These are phyloP conservation scores for Penicillium hesseltinei DNA, from an alignment of 2,329 filamentous ascomycete genomes.

Conservation along the genomic window DNA sequence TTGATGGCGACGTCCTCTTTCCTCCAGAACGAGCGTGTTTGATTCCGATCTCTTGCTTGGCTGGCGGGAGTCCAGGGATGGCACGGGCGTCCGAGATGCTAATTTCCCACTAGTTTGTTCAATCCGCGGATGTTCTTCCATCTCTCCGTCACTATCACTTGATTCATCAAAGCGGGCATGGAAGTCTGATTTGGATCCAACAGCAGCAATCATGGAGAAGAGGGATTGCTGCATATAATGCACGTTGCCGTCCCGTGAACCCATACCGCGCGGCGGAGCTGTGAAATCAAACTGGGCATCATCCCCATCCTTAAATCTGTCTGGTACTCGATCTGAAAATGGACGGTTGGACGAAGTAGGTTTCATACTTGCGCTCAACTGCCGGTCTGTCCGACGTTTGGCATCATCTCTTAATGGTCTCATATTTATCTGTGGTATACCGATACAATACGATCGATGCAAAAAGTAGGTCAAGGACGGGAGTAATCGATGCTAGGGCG, in stretches of 20 bases:
- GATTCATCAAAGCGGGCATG: conserved; percentile 78
- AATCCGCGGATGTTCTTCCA: conserved; percentile 29
- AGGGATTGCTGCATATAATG: conserved; percentile 89
- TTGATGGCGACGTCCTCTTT: conserved; percentile 51
- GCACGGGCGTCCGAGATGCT: conserved; percentile 5
- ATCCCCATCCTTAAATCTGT: conserved; percentile 57
- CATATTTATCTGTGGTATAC: conserved; percentile 25
- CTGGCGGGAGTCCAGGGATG: conserved; percentile 2
- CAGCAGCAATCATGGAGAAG: conserved; percentile 87
- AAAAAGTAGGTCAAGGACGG: conserved; percentile 2
- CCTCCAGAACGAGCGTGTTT: conserved; percentile 23
- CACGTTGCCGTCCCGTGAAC: conserved; percentile 43
- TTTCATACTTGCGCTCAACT: conserved; percentile 44
- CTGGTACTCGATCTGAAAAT: conserved; percentile 55
- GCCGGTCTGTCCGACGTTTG: conserved; percentile 44
- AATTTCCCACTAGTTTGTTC: background rate
- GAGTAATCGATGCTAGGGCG: conserved; percentile 5
- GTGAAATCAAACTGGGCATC: conserved; percentile 62
- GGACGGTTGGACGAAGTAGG: conserved; percentile 43
- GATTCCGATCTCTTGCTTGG: conserved; percentile 1
- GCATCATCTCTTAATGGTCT: conserved; percentile 40
- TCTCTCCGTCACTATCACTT: conserved; percentile 71
- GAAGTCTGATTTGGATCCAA: conserved; percentile 78
- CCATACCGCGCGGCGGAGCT: conserved; percentile 47
- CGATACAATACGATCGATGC: conserved; percentile 1